These are phyloP conservation scores for Salmacisia buchloeana DNA, from an alignment of 1,284 basidiomycete species.

Conservation along the genomic window DNA sequence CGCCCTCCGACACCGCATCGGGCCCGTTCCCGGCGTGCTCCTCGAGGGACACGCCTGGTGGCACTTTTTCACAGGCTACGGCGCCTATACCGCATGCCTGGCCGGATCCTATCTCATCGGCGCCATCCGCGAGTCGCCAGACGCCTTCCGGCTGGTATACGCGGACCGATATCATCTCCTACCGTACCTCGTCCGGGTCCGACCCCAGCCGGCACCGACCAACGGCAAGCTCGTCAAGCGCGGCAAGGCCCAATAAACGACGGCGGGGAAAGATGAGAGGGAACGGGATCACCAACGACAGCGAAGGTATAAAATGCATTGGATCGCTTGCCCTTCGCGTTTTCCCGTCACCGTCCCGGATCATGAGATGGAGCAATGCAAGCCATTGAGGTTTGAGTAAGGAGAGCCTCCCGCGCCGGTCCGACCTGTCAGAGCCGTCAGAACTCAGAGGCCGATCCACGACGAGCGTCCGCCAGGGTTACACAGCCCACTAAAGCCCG, in stretches of 20 bases:
- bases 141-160: not conserved
- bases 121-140: not conserved
- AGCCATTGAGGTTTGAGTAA: not conserved
- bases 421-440: too few relatives aligned
- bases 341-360: not conserved
- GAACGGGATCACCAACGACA: too few relatives aligned
- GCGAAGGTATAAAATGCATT: not conserved
- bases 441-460: slow-evolving; percentile 71
- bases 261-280: too few relatives aligned
- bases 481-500: slow-evolving; percentile 83
- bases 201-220: not conserved
- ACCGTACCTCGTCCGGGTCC: not conserved
- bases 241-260: not conserved
- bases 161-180: not conserved
- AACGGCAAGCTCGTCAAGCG: not conserved
- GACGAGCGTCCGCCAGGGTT: slow-evolving; percentile 83
- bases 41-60: slow-evolving; percentile 53
- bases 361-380: not conserved
- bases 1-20: slow-evolving; percentile 22
- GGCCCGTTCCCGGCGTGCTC: slow-evolving; percentile 32
- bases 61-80: slow-evolving; percentile 56
- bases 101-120: slow-evolving; percentile 1
- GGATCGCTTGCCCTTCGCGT: not conserved
- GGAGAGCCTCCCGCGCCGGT: not conserved
- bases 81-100: slow-evolving; percentile 42